phyloP scores from a whole-genome alignment of 2,329 filamentous ascomycete species.

The Penicillium sp. region DNA sequence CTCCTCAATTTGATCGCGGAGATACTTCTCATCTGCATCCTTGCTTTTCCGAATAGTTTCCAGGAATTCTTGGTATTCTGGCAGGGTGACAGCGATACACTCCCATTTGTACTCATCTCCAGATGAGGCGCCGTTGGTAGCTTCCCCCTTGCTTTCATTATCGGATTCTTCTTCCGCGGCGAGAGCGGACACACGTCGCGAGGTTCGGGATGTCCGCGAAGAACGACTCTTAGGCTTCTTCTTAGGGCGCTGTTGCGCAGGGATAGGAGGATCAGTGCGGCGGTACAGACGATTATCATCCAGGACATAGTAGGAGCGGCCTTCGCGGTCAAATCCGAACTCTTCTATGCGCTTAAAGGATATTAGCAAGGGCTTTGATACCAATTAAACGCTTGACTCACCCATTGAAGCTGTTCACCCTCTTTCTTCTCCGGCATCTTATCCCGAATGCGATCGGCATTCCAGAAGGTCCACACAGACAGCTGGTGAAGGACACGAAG shows the following conservation, averaged over 20 bases:
- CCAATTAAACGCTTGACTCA: slow-evolving; percentile 45
- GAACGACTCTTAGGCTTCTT: slow-evolving; percentile 67
- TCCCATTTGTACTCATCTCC: slow-evolving; percentile 82
- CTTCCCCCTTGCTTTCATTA: slow-evolving; percentile 43
- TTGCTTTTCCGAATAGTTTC: slow-evolving; percentile 71
- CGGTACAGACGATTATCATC: slow-evolving; percentile 95
- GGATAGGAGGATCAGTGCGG: slow-evolving; percentile 70
- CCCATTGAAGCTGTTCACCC: slow-evolving; percentile 79
- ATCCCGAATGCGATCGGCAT: slow-evolving; percentile 82
- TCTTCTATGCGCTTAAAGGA: slow-evolving; percentile 45
- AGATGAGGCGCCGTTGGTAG: slow-evolving; percentile 30
- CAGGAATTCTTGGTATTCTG: slow-evolving; percentile 74
- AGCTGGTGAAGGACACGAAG: slow-evolving; percentile 80
- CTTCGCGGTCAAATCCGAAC: slow-evolving; percentile 80
- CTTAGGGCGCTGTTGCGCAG: slow-evolving; percentile 58
- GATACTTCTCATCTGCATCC: slow-evolving; percentile 79
- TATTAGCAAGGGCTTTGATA: slow-evolving; percentile 10
- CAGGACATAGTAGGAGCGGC: slow-evolving; percentile 83
- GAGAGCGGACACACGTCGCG: slow-evolving; percentile 61
- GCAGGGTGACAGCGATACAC: slow-evolving; percentile 78
- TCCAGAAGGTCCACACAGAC: slow-evolving; percentile 83
- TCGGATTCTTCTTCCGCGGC: slow-evolving; percentile 43
- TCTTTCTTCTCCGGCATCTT: slow-evolving; percentile 82
- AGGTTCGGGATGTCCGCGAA: slow-evolving; percentile 63
- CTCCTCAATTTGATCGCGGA: slow-evolving; percentile 70